Base-by-base conservation (phyloP, 345 rosid genomes). In the Populus davidiana region DNA sequence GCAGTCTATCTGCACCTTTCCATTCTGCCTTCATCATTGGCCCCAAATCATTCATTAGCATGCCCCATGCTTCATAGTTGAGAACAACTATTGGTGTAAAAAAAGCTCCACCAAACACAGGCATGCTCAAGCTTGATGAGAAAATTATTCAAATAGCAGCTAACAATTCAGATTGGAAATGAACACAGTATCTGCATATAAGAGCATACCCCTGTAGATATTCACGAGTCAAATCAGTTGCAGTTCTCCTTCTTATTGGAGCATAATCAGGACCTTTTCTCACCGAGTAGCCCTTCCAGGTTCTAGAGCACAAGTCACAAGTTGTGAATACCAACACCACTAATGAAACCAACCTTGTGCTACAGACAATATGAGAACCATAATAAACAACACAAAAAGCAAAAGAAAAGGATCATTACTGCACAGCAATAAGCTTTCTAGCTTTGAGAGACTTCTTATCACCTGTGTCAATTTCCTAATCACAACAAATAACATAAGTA, bases 151-250 rank as follows among this genome's bases (percentile, higher is more conserved):
- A 49, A 70, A 17, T 14, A 18, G 67, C 31, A 67, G 79, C 43
- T 43, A 63, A 29, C 29, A 25, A 12, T 35, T 31, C 21, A 29
- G 69, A 25, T 27, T 64, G 44, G 59, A 36, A 44, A 43, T 67
- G 9, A 18, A 18, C 3, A 27, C 23, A 10, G 54, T 11, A 68
- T 29, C 8, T 64, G 59, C 49, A 33, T 8, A 43, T 47, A 25
- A 5, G 31, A 17, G n/a, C 62, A 36, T 78, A 95, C 99, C 90
- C 91, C 80, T 89, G 97, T 25, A 93, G 75, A 91, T 93, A 89
- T 81, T 93, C 98, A 74, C 94, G 86, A 83, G 99, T 95, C 86
- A 95, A 84, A 83, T 95, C 98, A 41, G 99, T 91, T 9, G 94
- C 91, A 41, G 82, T 86, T 80, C 79, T 89, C 92, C 86, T 90